Evolutionary conservation across 2,329 filamentous ascomycete genomes (phyloP).

Genomic region (Trichoderma endophyticum): DNA sequence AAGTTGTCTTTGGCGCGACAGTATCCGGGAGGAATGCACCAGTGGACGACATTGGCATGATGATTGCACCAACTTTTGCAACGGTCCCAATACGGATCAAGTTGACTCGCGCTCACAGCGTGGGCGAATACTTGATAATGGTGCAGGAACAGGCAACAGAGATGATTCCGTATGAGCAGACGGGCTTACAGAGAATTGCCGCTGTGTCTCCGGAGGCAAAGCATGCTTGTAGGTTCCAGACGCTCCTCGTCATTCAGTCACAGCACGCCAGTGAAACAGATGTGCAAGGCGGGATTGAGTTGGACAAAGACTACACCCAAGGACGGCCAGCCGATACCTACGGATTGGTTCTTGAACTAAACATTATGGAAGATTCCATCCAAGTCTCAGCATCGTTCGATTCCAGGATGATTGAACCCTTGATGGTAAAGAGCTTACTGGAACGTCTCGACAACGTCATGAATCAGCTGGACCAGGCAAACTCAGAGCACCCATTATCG

Average conservation of each 20-base stretch:
- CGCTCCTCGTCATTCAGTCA: background rate
- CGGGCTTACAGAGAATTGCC: background rate
- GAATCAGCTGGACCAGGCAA: background rate
- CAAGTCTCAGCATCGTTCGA: conserved; percentile 2
- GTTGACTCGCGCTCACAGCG: background rate
- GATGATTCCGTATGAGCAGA: conserved; percentile 5
- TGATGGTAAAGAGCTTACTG: background rate
- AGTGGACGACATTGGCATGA: conserved; percentile 20
- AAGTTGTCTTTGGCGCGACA: conserved; percentile 43
- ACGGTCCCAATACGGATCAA: conserved; percentile 20
- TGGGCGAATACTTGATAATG: background rate
- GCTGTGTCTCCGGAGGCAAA: background rate
- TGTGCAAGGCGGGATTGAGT: background rate
- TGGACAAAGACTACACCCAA: background rate
- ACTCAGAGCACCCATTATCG: background rate
- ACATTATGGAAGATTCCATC: background rate
- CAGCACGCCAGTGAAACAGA: background rate
- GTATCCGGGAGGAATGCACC: conserved; percentile 23
- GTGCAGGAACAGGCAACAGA: background rate
- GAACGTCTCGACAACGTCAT: background rate
- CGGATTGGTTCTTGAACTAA: background rate
- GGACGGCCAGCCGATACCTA: background rate
- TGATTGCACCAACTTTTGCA: conserved; percentile 25
- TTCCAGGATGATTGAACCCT: background rate
- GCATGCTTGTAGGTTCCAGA: background rate